These are phyloP conservation scores for Lentinula novae-zelandiae DNA, from an alignment of 1,284 basidiomycete species.

Conservation along the genomic window DNA sequence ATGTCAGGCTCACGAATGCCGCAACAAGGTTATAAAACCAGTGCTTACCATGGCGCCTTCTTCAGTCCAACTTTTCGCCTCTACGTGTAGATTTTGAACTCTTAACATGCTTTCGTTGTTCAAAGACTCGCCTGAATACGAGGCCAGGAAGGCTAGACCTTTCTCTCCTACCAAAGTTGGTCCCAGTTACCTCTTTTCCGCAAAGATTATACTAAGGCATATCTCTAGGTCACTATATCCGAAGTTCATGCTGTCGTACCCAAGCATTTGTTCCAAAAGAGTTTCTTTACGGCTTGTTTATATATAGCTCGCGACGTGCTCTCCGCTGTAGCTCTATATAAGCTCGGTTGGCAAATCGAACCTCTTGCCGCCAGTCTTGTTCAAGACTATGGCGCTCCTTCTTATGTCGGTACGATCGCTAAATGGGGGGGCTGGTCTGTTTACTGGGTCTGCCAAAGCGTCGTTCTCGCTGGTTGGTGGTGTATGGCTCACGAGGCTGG, in stretches of 20 bases:
- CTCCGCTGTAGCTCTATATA: constrained; percentile 51
- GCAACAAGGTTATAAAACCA: constrained; percentile 1
- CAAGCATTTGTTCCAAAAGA: constrained; percentile 69
- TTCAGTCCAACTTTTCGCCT: constrained; percentile 7
- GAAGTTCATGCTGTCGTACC: constrained; percentile 47
- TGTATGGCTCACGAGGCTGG: constrained; percentile 54
- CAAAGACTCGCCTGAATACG: constrained; percentile 41
- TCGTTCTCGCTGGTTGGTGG: constrained; percentile 57
- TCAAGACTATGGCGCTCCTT: constrained; percentile 30
- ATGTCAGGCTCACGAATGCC: background rate
- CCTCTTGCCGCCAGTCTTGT: constrained; percentile 23
- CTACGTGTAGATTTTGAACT: constrained; percentile 3
- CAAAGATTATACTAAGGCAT: constrained; percentile 17
- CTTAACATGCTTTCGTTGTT: constrained; percentile 25
- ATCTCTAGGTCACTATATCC: constrained; percentile 34
- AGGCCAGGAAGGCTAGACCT: constrained; percentile 35
- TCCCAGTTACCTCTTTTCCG: background rate
- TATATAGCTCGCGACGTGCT: constrained; percentile 59
- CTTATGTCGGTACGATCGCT: constrained; percentile 21
- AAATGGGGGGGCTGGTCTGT: constrained; percentile 53
- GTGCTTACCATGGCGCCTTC: background rate
- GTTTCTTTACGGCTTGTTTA: constrained; percentile 53
- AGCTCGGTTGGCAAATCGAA: constrained; percentile 59
- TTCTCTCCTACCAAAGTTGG: constrained; percentile 28
- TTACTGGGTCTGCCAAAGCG: constrained; percentile 64